Evolutionary conservation across 768 basidiomycete genomes (phyloP).

Genomic region (Lactifluus subvellereus): DNA sequence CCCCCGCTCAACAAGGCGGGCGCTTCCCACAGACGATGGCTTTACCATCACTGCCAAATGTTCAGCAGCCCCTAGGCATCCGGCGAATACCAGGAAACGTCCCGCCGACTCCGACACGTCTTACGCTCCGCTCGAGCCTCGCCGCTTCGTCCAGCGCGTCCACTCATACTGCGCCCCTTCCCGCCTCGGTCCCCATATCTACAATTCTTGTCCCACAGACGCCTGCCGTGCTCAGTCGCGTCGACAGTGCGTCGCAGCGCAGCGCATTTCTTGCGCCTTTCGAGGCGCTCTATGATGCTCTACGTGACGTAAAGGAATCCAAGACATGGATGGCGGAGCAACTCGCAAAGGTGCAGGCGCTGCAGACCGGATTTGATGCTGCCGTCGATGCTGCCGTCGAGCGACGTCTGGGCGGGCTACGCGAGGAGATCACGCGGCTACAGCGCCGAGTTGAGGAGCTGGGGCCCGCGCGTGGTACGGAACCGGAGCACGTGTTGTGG

Average conservation of each 20-base stretch:
- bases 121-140: slow-evolving; percentile 25
- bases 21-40: slow-evolving; percentile 23
- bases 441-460: slow-evolving; percentile 63
- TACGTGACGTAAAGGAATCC: slow-evolving; percentile 73
- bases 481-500: slow-evolving; percentile 1
- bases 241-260: slow-evolving; percentile 58
- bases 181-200: slow-evolving; percentile 64
- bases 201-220: slow-evolving; percentile 62
- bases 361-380: slow-evolving; percentile 53
- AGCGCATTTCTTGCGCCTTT: slow-evolving; percentile 78
- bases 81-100: slow-evolving; percentile 23
- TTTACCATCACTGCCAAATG: slow-evolving; percentile 22
- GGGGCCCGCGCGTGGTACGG: slow-evolving; percentile 41
- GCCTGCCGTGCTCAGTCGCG: slow-evolving; percentile 57
- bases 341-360: slow-evolving; percentile 53
- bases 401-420: slow-evolving; percentile 50
- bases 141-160: slow-evolving; percentile 21
- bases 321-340: slow-evolving; percentile 74
- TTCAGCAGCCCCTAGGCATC: slow-evolving; percentile 13
- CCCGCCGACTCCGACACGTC: slow-evolving; percentile 24
- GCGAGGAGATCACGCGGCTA: slow-evolving; percentile 55
- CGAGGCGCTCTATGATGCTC: slow-evolving; percentile 77
- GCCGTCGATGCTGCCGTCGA: slow-evolving; percentile 58
- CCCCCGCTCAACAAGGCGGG: slow-evolving; percentile 58
- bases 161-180: slow-evolving; percentile 26